These are phyloP conservation scores for Metschnikowia proteae DNA, from an alignment of 805 yeast species.

Conservation along the genomic window DNA sequence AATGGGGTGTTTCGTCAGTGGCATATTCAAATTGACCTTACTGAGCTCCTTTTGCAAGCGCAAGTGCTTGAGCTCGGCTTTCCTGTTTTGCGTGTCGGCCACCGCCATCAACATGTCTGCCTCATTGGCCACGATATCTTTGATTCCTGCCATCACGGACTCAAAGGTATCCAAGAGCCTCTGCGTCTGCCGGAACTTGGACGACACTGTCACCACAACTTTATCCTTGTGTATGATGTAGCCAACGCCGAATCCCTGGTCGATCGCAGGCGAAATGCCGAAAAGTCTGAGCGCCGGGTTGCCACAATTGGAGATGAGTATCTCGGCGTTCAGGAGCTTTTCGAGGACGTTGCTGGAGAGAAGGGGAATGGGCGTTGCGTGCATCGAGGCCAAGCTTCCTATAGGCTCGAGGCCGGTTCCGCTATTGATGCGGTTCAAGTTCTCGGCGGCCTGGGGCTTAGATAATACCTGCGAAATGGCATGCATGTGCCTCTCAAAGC, in stretches of 20 bases:
- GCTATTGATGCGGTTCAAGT: constrained; percentile 40
- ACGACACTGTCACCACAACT: constrained; percentile 75
- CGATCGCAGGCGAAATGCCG: constrained; percentile 89
- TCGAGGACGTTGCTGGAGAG: constrained; percentile 33
- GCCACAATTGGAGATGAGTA: constrained; percentile 67
- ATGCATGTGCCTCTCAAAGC: constrained; percentile 70
- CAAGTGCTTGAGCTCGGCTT: constrained; percentile 30
- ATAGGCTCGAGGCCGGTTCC: constrained; percentile 19
- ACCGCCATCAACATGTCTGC: constrained; percentile 29
- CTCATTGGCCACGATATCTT: constrained; percentile 42
- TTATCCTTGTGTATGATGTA: constrained; percentile 81
- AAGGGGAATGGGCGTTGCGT: constrained; percentile 24
- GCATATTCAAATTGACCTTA: constrained; percentile 19
- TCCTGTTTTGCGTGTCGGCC: constrained; percentile 32
- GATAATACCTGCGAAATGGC: constrained; percentile 57
- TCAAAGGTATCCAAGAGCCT: constrained; percentile 69
- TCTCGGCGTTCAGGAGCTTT: constrained; percentile 33
- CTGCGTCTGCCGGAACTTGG: constrained; percentile 83
- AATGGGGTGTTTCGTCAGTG: constrained; percentile 23
- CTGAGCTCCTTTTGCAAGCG: constrained; percentile 36
- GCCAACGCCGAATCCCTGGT: constrained; percentile 92
- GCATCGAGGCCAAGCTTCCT: constrained; percentile 9
- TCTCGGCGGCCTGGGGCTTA: constrained; percentile 34
- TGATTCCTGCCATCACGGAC: constrained; percentile 58
- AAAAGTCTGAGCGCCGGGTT: constrained; percentile 82